These are phyloP conservation scores for Clohesyomyces aquaticus DNA, from an alignment of 495 filamentous ascomycete species.

Conservation along the genomic window DNA sequence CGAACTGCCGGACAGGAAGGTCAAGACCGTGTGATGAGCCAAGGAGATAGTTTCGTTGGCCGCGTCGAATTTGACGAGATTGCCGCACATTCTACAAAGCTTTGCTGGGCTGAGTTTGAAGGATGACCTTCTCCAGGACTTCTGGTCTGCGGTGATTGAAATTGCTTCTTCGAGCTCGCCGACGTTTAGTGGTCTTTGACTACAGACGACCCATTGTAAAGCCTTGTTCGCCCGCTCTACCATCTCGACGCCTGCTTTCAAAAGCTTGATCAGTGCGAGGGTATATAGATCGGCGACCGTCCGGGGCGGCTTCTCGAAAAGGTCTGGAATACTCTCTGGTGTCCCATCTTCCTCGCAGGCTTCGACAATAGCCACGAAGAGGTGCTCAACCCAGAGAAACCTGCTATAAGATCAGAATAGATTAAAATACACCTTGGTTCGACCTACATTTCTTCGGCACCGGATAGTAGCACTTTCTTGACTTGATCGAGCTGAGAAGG, in stretches of 20 bases:
- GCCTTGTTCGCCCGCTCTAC: conserved; percentile 18
- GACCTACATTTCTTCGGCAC: conserved; percentile 13
- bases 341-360: conserved; percentile 31
- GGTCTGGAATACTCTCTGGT: conserved; percentile 29
- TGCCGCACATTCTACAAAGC: conserved; percentile 23
- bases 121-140: conserved; percentile 23
- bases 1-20: conserved; percentile 22
- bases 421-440: too few relatives aligned
- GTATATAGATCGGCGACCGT: conserved; percentile 35
- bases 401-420: conserved; percentile 25
- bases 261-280: not conserved
- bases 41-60: conserved; percentile 17
- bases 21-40: conserved; percentile 29
- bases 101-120: conserved; percentile 14
- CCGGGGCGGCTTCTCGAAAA: conserved; percentile 21
- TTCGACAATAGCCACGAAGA: conserved; percentile 40
- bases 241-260: not conserved
- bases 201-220: conserved; percentile 32
- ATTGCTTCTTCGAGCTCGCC: conserved; percentile 30
- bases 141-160: conserved; percentile 23
- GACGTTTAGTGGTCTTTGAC: conserved; percentile 19
- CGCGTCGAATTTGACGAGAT: conserved; percentile 27
- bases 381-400: conserved; percentile 46
- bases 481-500: conserved; percentile 29
- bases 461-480: conserved; percentile 28